Conservation (phyloP, 495 filamentous ascomycete species). For the Melanomma pulvis-pyrius region DNA sequence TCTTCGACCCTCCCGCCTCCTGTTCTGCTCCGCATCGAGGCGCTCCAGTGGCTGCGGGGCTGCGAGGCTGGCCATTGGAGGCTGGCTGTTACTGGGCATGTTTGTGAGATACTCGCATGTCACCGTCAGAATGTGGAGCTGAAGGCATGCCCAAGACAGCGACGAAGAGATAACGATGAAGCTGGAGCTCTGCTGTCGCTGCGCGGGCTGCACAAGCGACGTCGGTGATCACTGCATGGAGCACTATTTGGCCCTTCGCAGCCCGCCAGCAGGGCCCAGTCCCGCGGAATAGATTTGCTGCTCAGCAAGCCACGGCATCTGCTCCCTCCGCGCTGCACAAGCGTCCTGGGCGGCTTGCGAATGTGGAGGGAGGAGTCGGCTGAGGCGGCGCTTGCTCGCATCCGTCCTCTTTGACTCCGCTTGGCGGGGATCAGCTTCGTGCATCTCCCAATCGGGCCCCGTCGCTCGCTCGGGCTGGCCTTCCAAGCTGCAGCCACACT, state of each 20-base stretch:
- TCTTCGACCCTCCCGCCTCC: background rate
- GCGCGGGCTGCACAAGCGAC: background rate
- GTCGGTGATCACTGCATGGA: background rate
- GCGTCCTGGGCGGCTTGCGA: background rate
- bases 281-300: background rate
- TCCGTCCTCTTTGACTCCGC: background rate
- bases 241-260: background rate
- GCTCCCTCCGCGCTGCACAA: background rate
- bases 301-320: slow-evolving; percentile 10
- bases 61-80: too few relatives aligned
- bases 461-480: slow-evolving; percentile 6
- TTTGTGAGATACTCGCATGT: background rate
- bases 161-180: background rate
- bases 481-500: slow-evolving; percentile 22
- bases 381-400: slow-evolving; percentile 8
- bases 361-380: background rate
- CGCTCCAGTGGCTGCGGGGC: background rate
- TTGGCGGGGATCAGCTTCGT: slow-evolving; percentile 21
- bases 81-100: background rate
- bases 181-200: background rate
- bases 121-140: background rate
- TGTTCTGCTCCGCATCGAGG: background rate
- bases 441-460: background rate
- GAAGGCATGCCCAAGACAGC: background rate
- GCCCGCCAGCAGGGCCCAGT: background rate